Conservation (phyloP, 2,329 filamentous ascomycete species). For the Chalaropsis ovoidea region DNA sequence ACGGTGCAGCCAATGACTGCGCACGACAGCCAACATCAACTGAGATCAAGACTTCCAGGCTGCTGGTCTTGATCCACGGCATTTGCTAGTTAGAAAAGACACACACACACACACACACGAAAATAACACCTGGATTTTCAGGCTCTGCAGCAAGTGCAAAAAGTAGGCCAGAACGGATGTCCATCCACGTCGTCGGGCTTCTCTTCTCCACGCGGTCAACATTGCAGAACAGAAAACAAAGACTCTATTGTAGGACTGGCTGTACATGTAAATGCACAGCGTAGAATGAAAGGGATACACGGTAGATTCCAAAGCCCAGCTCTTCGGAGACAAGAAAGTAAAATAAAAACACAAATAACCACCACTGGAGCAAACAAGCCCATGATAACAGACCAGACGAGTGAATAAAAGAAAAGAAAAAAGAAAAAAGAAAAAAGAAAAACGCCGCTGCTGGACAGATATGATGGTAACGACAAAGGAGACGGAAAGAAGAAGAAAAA, state of each 20-base stretch:
- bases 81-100: no score
- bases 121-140: background rate
- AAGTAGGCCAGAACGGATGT: no score
- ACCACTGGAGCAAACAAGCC: background rate
- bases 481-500: background rate
- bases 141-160: background rate
- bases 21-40: background rate
- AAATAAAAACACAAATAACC: background rate
- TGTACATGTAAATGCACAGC: background rate
- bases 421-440: background rate
- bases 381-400: background rate
- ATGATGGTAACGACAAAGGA: background rate
- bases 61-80: no score
- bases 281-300: background rate
- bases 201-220: background rate
- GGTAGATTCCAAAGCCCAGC: background rate
- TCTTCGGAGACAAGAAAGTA: background rate
- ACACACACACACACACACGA: background rate
- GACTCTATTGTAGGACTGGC: background rate
- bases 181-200: no score
- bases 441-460: slow-evolving; percentile 8
- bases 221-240: background rate
- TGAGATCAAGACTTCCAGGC: background rate
- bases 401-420: background rate
- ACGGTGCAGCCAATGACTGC: background rate